Evolutionary conservation across 2,329 filamentous ascomycete species (phyloP).

Genomic region (Colletotrichum paranaense): DNA sequence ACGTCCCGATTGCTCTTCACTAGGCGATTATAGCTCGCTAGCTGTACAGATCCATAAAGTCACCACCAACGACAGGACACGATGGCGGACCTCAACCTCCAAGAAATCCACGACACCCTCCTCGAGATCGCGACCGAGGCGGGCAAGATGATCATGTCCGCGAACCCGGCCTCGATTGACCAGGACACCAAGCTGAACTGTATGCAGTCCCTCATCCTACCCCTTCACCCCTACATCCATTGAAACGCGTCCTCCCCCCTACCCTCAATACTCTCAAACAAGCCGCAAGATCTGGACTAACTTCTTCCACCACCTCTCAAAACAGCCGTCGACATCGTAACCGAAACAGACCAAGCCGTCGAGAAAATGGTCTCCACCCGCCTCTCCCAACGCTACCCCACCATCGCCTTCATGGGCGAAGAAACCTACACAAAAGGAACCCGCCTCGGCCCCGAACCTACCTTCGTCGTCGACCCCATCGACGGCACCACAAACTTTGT

Average conservation of each 20-base stretch:
- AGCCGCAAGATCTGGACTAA: not conserved
- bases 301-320: not conserved
- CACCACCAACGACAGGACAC: constrained; percentile 15
- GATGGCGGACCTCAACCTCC: constrained; percentile 69
- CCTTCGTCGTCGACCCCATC: constrained; percentile 85
- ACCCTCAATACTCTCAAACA: not conserved
- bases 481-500: constrained; percentile 88
- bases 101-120: constrained; percentile 71
- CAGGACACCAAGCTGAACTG: constrained; percentile 75
- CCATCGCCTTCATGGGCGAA: constrained; percentile 76
- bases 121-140: constrained; percentile 70
- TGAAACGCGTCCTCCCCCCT: not conserved
- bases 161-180: constrained; percentile 68
- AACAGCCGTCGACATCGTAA: constrained; percentile 75
- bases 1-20: fast-evolving
- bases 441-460: constrained; percentile 72
- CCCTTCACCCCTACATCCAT: not conserved
- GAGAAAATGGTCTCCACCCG: constrained; percentile 69
- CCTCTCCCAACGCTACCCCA: constrained; percentile 64
- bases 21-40: not conserved
- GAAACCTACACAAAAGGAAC: constrained; percentile 79
- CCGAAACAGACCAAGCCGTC: constrained; percentile 74
- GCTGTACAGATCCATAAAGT: too few relatives aligned
- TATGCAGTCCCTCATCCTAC: constrained; percentile 43
- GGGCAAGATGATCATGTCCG: constrained; percentile 71